Base-by-base conservation (phyloP, 208 protist genomes). In the Zelonia costaricensis region DNA sequence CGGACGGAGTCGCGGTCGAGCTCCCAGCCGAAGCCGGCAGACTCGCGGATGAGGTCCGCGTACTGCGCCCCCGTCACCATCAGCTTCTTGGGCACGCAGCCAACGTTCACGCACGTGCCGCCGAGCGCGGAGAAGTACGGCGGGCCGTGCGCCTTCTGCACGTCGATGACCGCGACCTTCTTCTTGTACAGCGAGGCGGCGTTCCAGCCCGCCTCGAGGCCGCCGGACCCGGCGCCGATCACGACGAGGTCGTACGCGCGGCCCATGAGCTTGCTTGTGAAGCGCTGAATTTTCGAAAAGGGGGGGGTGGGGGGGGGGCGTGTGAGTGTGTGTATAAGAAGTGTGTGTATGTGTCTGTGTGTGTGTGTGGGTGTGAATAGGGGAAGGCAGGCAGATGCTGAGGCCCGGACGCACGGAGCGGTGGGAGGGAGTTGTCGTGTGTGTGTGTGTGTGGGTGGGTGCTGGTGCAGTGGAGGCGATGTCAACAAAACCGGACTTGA, bases 71-170 rank as follows among this genome's bases (percentile, higher is more conserved):
- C 90, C 31, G 89, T 94, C 28, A 91, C 88, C 76, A 95, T 85
- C 44, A 95, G 72, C 67, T 95, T 95, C 73, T 95, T 95, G 13
- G 89, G 89, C 42, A 95, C 89, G 40, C 88, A 94, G 42, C 92
- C 86, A 9, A 93, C 82, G 60, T 94, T 92, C 15, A 95, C 88
- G 62, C 92, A 94, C 6, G 89, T 94, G 53, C 88, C 89, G 25
- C 89, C 89, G 22, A 95, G 79, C 12, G 88, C 88, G 1, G 83
- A 47, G 56, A 69, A 94, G 72, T 80, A 80, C 38, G 88, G 88
- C 43, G 86, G 86, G 20, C 89, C 88, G 76, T 93, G 87, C 43
- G 70, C 39, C 35, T 69, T 75, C 69, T 96, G 89, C 47, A 89
- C 70, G 28, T 96, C 88, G 70, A 96, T 81, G 23, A 96, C 86